A percentile compares a stretch with the other conserved stretches of the same genome.
Conservation (phyloP, 306 rosid species). For the Arachis stenosperma region DNA sequence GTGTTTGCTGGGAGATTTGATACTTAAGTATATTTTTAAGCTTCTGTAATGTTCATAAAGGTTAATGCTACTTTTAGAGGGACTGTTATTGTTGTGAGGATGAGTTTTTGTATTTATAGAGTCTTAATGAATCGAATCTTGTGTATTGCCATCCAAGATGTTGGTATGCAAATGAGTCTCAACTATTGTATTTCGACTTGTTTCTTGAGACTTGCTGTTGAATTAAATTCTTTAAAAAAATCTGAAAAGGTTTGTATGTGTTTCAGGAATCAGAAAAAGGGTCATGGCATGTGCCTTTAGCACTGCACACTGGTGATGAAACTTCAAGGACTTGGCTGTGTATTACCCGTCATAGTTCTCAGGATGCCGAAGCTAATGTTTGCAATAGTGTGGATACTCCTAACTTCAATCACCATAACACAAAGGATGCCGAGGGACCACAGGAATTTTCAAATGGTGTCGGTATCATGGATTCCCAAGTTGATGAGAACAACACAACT, state of each 20-base stretch:
- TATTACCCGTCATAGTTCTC: conserved; percentile 54
- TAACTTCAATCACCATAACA: neutral
- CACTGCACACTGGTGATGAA: conserved; percentile 42
- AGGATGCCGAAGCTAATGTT: conserved; percentile 24
- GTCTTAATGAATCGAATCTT: neutral
- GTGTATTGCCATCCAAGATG: conserved; percentile 7
- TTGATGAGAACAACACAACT: conserved; percentile 34
- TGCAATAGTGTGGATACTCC: conserved; percentile 32
- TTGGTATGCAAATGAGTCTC: conserved; percentile 1
- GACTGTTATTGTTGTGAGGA: neutral
- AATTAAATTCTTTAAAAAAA: conserved; percentile 11
- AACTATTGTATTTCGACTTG: neutral
- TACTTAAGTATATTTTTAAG: neutral
- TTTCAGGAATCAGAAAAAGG: conserved; percentile 84
- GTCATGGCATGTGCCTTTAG: conserved; percentile 83
- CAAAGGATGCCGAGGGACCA: conserved; percentile 19
- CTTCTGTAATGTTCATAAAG: neutral
- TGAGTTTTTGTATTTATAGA: neutral
- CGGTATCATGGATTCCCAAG: conserved; percentile 30
- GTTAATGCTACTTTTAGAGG: neutral
- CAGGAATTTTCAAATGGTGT: conserved; percentile 26
- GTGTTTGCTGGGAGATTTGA: conserved; percentile 11
- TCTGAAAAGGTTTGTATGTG: conserved; percentile 30
- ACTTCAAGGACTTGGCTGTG: conserved; percentile 76
- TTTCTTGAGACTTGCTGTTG: conserved; percentile 3